Conservation (phyloP, 148 eudicot species). For the Rheum nobile region DNA sequence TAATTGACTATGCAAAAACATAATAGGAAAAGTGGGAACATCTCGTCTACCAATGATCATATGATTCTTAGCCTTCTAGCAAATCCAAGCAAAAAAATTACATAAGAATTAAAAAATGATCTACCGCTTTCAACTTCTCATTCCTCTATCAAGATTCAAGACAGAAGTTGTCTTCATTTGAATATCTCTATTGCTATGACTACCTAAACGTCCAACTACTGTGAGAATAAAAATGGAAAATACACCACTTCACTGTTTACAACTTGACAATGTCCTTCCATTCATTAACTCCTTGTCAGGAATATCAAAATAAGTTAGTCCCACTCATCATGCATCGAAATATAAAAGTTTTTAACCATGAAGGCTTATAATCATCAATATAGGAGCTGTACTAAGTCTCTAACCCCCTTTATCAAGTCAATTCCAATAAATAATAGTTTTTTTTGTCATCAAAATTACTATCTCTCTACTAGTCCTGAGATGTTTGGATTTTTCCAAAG, state of each 20-base stretch:
- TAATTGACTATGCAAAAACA: neutral
- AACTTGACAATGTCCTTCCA: neutral
- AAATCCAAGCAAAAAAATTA: neutral
- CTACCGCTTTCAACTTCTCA: neutral
- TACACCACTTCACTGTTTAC: neutral
- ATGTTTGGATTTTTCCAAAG: neutral
- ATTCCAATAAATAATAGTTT: neutral
- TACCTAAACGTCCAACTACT: neutral
- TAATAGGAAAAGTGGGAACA: neutral
- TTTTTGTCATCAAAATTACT: neutral
- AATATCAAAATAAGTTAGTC: neutral
- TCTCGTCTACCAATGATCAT: neutral
- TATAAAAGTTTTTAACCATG: neutral
- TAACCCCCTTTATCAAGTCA: neutral
- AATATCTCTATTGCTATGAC: neutral
- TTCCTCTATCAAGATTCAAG: neutral
- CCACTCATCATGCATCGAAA: neutral
- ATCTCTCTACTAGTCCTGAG: neutral
- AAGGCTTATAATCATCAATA: neutral
- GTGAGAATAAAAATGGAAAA: neutral
- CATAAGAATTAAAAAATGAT: neutral
- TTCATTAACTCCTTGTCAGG: neutral
- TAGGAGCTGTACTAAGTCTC: neutral
- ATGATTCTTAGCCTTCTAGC: neutral
- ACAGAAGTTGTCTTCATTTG: neutral